Base-by-base conservation (phyloP, 225 moss, liverwort and hornwort species). In the Takakia lepidozioides region DNA sequence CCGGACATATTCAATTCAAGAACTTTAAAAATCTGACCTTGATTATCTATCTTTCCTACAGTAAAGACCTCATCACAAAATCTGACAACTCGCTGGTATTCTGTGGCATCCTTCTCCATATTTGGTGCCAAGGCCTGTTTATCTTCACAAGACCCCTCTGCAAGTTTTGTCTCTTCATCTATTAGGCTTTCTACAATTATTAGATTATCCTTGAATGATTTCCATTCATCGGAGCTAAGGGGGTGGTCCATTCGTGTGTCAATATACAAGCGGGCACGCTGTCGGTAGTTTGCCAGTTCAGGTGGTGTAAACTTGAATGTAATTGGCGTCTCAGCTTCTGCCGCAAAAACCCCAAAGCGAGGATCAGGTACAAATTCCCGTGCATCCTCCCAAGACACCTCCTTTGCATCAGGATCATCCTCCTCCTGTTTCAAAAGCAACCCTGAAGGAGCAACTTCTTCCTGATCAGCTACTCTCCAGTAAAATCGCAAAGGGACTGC, bases 191-290 rank as follows among this genome's bases (percentile, higher is more conserved):
- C 87, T 19, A 73, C 44, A 1, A 57, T 3, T 1, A 71, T 61
- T 1, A 98, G 55, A 34, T 52, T 57, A 14, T 90, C 80, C 62
- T 61, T 73, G 20, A 90, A 75, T 1, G n/a, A 11, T 43, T 56
- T 80, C 82, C 78, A 95, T 15, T 68, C 30, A 20, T 74, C 6
- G 2, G 84, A 95, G 21, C 59, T 48, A 21, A 82, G 63, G 14
- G 73, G 80, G 37, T 79, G 65, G 27, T 55, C 58, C 42, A 56
- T 66, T 25, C 63, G 60, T 1, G 95, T 98, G 27, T 98, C 90
- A 23, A 85, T 6, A 44, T 83, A 85, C 1, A 98, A 63, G 18
- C 15, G n/a, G 0, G 75, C 86, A 49, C 67, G 63, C 48, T 77
- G 70, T 6, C 61, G 64, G 60, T 84, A 87, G 25, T 61, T 64